These are phyloP conservation scores for Cordia subcordata DNA, from an alignment of 257 asterid species.

Conservation along the genomic window DNA sequence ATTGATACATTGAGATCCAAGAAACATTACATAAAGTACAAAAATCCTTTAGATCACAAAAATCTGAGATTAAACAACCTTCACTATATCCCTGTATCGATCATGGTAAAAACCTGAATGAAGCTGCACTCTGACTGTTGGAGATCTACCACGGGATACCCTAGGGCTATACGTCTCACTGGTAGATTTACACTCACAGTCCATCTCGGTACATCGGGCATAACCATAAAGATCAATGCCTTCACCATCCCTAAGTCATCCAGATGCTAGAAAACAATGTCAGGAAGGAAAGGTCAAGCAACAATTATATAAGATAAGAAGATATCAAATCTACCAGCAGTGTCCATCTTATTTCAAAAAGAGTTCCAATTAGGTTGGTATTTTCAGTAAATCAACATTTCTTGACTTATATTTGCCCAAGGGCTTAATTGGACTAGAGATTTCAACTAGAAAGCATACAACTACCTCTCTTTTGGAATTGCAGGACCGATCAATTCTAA, in stretches of 20 bases:
- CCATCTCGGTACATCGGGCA: slow-evolving; percentile 48
- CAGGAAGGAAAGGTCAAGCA: neutral
- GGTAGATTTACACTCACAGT: slow-evolving; percentile 59
- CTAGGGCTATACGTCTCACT: slow-evolving; percentile 15
- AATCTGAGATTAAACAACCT: slow-evolving; percentile 40
- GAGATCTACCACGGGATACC: slow-evolving; percentile 14
- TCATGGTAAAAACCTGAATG: slow-evolving; percentile 84
- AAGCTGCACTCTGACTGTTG: slow-evolving; percentile 48
- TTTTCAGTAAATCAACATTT: too few relatives aligned
- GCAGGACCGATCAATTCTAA: slow-evolving; percentile 85
- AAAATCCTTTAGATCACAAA: neutral
- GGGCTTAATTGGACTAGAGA: too few relatives aligned
- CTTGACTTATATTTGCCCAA: too few relatives aligned
- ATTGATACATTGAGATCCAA: slow-evolving; percentile 8
- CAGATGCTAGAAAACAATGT: slow-evolving; percentile 10
- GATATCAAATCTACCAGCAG: too few relatives aligned
- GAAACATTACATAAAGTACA: neutral
- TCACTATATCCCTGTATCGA: slow-evolving; percentile 39
- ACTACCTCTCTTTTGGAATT: slow-evolving; percentile 59
- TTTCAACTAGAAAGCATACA: too few relatives aligned
- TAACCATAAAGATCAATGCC: slow-evolving; percentile 40
- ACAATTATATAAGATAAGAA: too few relatives aligned
- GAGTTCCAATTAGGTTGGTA: too few relatives aligned
- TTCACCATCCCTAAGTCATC: slow-evolving; percentile 64
- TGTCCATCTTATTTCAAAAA: too few relatives aligned